Conservation (phyloP, 1,139 yeast genomes). For the Taphrina confusa region DNA sequence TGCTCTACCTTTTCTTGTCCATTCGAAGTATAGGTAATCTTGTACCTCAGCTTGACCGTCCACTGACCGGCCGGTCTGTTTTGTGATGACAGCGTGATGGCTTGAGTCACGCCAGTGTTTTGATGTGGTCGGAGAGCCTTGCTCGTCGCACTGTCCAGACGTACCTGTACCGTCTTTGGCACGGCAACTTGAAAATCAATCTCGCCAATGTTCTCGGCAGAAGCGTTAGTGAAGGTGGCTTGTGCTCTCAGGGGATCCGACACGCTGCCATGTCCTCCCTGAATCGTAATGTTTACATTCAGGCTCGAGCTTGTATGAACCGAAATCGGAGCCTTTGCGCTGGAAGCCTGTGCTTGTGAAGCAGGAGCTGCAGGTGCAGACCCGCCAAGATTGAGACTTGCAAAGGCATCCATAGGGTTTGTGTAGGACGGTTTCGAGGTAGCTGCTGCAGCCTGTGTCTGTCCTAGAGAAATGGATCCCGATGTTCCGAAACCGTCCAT, state of each 20-base stretch:
- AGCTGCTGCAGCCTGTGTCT: background rate
- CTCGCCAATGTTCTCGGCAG: slow-evolving; percentile 50
- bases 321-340: background rate
- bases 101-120: slow-evolving; percentile 61
- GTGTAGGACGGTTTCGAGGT: background rate
- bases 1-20: slow-evolving; percentile 44
- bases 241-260: slow-evolving; percentile 36
- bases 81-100: slow-evolving; percentile 51
- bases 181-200: slow-evolving; percentile 78
- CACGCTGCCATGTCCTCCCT: slow-evolving; percentile 10
- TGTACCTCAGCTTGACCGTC: slow-evolving; percentile 75
- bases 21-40: slow-evolving; percentile 58
- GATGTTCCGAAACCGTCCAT: slow-evolving; percentile 28
- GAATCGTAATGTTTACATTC: slow-evolving; percentile 3
- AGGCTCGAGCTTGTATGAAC: slow-evolving; percentile 9
- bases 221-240: slow-evolving; percentile 50
- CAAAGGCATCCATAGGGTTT: slow-evolving; percentile 28
- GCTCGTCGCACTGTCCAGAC: slow-evolving; percentile 69
- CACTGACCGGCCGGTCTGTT: slow-evolving; percentile 52
- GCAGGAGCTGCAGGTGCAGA: background rate
- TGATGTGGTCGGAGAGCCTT: slow-evolving; percentile 56
- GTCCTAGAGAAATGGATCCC: slow-evolving; percentile 31
- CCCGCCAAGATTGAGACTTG: slow-evolving; percentile 17
- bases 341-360: background rate
- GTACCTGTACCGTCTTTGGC: slow-evolving; percentile 68